Evolutionary conservation across 2,329 filamentous ascomycete species (phyloP).

Genomic region (Trichophyton simii): DNA sequence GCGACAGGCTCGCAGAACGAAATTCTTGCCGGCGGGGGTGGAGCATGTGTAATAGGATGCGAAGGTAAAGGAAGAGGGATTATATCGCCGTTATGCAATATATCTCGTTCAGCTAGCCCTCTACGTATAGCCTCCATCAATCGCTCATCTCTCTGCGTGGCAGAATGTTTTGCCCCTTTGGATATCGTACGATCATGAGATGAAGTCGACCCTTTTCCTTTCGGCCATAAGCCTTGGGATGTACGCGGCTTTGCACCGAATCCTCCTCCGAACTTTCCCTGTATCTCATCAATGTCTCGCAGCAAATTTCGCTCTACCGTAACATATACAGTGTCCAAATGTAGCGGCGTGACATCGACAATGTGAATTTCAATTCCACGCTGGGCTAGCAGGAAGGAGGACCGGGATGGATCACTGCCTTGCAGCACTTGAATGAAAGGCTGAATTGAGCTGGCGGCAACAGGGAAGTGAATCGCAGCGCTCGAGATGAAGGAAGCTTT

Average conservation of each 20-base stretch:
- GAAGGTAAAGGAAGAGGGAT: constrained; percentile 63
- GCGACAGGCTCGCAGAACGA: constrained; percentile 89
- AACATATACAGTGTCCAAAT: constrained; percentile 76
- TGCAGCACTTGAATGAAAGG: constrained; percentile 64
- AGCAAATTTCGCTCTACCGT: constrained; percentile 71
- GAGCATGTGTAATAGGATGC: constrained; percentile 75
- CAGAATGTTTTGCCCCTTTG: constrained; percentile 20
- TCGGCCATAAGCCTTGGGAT: constrained; percentile 30
- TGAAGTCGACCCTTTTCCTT: constrained; percentile 20
- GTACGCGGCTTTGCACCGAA: constrained; percentile 30
- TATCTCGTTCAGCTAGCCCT: constrained; percentile 56
- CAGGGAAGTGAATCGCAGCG: constrained; percentile 63
- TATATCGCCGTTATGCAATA: constrained; percentile 75
- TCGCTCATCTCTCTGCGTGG: constrained; percentile 41
- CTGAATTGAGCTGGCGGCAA: constrained; percentile 63
- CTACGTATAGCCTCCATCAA: constrained; percentile 57
- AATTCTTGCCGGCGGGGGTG: constrained; percentile 73
- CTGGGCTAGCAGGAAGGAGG: constrained; percentile 57
- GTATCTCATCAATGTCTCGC: constrained; percentile 66
- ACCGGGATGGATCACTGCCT: constrained; percentile 61
- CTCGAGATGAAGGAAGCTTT: constrained; percentile 50
- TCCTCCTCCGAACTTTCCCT: constrained; percentile 65
- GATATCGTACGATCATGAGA: constrained; percentile 10
- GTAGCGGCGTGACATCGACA: constrained; percentile 65
- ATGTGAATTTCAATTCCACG: constrained; percentile 73